These are phyloP conservation scores for Diplodia seriata DNA, from an alignment of 2,329 filamentous ascomycete genomes.

Conservation along the genomic window DNA sequence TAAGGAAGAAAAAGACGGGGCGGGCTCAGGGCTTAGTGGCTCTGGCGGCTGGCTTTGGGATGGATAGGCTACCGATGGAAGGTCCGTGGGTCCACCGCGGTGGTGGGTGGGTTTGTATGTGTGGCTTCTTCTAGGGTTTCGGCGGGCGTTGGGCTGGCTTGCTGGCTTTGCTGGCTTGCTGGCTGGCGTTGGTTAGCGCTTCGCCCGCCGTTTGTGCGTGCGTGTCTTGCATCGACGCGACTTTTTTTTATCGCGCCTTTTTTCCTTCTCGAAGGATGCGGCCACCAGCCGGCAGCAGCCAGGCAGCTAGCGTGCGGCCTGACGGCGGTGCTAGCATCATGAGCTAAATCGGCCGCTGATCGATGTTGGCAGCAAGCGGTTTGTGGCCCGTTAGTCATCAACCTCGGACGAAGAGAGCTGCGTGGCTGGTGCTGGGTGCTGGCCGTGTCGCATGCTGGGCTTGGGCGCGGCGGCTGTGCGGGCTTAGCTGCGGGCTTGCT, in stretches of 20 bases:
- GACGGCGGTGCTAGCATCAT: background rate
- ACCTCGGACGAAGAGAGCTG: background rate
- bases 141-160: no score
- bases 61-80: background rate
- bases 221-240: no score
- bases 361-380: background rate
- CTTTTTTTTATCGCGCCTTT: no score
- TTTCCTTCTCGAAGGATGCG: no score
- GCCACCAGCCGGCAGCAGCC: background rate
- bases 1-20: constrained; percentile 1
- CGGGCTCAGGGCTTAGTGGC: background rate
- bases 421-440: background rate
- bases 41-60: background rate
- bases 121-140: background rate
- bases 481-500: background rate
- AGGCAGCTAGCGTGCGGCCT: background rate
- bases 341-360: constrained; percentile 1
- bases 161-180: background rate
- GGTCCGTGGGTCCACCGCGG: background rate
- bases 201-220: background rate
- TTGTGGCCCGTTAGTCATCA: background rate
- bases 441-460: background rate
- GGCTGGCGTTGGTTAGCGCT: background rate
- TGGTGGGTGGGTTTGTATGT: background rate
- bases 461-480: background rate